Evolutionary conservation across 2,329 filamentous ascomycete genomes (phyloP).

Genomic region (Chalaropsis ovoidea): DNA sequence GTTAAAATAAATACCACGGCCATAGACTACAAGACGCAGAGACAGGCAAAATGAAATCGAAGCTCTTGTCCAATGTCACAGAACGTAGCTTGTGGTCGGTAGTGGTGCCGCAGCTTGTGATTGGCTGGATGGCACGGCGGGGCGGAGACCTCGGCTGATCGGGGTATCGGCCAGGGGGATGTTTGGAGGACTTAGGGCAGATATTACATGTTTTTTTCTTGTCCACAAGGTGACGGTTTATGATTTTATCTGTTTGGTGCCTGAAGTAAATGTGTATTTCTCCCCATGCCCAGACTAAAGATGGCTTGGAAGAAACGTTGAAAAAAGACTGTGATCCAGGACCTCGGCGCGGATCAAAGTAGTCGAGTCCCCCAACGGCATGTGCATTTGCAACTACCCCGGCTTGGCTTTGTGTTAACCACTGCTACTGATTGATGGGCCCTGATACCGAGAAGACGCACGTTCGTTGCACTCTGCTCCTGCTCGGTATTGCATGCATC

Average conservation of each 20-base stretch:
- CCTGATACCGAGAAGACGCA: background rate
- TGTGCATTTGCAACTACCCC: conserved; percentile 2
- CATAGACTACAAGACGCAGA: background rate
- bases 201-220: background rate
- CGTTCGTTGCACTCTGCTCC: background rate
- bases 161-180: conserved; percentile 22
- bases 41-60: background rate
- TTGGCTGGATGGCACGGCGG: conserved; percentile 14
- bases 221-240: background rate
- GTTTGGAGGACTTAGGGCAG: background rate
- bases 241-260: too few relatives aligned
- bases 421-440: background rate
- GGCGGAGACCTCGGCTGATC: conserved; percentile 23
- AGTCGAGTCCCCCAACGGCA: background rate
- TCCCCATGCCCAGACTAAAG: too few relatives aligned
- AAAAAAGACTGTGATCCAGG: background rate
- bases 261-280: too few relatives aligned
- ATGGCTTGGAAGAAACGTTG: too few relatives aligned
- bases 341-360: background rate
- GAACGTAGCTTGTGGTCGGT: background rate
- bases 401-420: background rate
- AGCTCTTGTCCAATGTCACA: too few relatives aligned
- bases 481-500: too few relatives aligned
- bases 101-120: background rate
- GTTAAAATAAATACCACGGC: background rate